phyloP scores from a whole-genome alignment of 1,139 yeast species.

The Blastobotrys aristatus region DNA sequence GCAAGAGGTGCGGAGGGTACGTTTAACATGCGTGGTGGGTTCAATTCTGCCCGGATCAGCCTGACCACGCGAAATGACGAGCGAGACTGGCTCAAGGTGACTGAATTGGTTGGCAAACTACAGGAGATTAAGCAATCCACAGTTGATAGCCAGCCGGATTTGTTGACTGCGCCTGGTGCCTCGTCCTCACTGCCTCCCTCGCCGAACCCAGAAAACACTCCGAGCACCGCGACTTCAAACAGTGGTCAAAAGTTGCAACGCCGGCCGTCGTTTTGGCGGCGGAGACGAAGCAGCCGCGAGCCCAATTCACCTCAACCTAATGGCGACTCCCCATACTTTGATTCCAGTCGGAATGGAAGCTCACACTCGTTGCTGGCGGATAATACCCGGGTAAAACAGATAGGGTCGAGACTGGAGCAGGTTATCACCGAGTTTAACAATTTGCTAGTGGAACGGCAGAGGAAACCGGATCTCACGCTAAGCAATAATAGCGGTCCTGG shows the following conservation, averaged over 20 bases:
- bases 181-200: constrained; percentile 2
- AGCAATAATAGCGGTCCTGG: constrained; percentile 1
- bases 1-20: constrained; percentile 3
- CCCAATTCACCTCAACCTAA: constrained; percentile 1
- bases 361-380: background rate
- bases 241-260: constrained; percentile 13
- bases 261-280: constrained; percentile 24
- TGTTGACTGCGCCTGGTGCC: too few species aligned
- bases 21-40: too few species aligned
- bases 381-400: background rate
- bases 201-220: background rate
- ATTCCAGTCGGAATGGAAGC: background rate
- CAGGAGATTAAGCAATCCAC: background rate
- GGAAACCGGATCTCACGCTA: background rate
- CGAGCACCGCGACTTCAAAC: background rate
- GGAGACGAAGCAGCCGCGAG: constrained; percentile 10
- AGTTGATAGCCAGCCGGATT: background rate
- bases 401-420: constrained; percentile 6
- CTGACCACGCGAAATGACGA: background rate
- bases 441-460: constrained; percentile 3
- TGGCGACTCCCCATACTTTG: background rate
- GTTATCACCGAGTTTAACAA: constrained; percentile 12
- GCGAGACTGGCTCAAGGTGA: constrained; percentile 10
- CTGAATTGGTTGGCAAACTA: constrained; percentile 10
- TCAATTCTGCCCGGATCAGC: background rate